Percentiles rank a stretch among this genome's conserved stretches.
phyloP scores from a whole-genome alignment of 441 rosid species.

The Corymbia citriodora region DNA sequence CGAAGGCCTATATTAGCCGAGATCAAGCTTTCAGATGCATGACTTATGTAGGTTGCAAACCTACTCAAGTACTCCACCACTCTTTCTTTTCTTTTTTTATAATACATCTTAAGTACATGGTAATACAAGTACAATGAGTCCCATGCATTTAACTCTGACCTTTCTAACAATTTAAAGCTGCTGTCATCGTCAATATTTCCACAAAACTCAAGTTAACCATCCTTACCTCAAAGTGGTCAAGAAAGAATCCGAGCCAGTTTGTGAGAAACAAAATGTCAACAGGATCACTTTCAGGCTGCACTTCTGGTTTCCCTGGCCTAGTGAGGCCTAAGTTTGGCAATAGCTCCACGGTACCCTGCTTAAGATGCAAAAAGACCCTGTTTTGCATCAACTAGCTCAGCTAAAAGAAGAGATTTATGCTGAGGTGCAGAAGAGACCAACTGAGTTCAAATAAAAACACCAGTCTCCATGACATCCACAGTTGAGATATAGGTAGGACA shows the following conservation, averaged over 20 bases:
- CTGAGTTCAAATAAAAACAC: slow-evolving; percentile 96
- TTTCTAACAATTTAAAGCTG: background rate
- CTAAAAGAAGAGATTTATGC: slow-evolving; percentile 79
- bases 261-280: slow-evolving; percentile 92
- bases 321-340: slow-evolving; percentile 87
- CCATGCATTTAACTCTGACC: background rate
- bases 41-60: background rate
- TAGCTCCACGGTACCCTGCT: slow-evolving; percentile 71
- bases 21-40: background rate
- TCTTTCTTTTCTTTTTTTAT: fast-evolving
- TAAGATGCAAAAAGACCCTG: slow-evolving; percentile 94
- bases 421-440: slow-evolving; percentile 94
- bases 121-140: background rate
- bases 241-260: slow-evolving; percentile 84
- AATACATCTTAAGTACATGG: background rate
- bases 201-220: background rate
- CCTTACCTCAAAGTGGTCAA: slow-evolving; percentile 95
- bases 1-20: background rate
- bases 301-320: slow-evolving; percentile 88
- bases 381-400: slow-evolving; percentile 97
- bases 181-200: background rate
- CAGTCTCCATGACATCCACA: slow-evolving; percentile 95
- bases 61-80: background rate
- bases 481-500: slow-evolving; percentile 97
- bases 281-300: slow-evolving; percentile 55